These are phyloP conservation scores for Phyllosticta citriasiana DNA, from an alignment of 2,329 filamentous ascomycete species.

Conservation along the genomic window DNA sequence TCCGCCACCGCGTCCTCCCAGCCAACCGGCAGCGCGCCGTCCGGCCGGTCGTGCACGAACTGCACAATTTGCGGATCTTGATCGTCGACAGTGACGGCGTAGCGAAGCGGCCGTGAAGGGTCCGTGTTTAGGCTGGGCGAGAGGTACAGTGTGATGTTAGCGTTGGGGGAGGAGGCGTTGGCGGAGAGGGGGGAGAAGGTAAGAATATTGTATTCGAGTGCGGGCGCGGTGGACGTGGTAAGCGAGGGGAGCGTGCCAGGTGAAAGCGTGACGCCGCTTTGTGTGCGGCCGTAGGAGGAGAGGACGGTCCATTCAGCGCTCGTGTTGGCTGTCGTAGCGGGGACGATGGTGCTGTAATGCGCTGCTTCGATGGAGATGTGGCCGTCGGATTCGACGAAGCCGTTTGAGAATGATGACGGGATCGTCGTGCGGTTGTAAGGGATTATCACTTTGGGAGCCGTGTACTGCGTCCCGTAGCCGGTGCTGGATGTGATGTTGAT, in stretches of 20 bases:
- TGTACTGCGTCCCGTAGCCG: conserved; percentile 29
- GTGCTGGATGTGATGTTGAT: conserved; percentile 24
- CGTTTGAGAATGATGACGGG: conserved; percentile 22
- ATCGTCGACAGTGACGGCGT: conserved; percentile 36
- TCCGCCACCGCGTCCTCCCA: conserved; percentile 43
- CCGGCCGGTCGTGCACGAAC: conserved; percentile 32
- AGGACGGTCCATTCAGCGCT: conserved; percentile 21
- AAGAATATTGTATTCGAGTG: conserved; percentile 28
- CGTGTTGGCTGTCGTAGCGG: conserved; percentile 17
- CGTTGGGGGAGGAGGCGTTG: conserved; percentile 9
- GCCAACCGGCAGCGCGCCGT: conserved; percentile 35
- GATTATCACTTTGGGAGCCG: conserved; percentile 21
- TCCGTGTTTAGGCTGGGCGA: conserved; percentile 41
- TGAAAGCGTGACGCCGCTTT: conserved; percentile 25
- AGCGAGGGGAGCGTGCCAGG: conserved; percentile 20
- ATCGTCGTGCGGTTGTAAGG: conserved; percentile 26
- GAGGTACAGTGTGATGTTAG: conserved; percentile 32
- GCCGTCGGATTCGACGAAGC: conserved; percentile 27
- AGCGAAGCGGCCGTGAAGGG: conserved; percentile 40
- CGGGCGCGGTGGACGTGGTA: conserved; percentile 19
- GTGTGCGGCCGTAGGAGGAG: conserved; percentile 27
- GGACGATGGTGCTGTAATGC: conserved; percentile 26
- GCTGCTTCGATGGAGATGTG: conserved; percentile 28
- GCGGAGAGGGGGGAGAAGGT: conserved; percentile 22
- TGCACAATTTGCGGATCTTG: conserved; percentile 28